Evolutionary conservation across 1,284 basidiomycete species (phyloP), one percentile per base, ranked within the genome.

Genomic region (Coniferiporia sulphurascens): DNA sequence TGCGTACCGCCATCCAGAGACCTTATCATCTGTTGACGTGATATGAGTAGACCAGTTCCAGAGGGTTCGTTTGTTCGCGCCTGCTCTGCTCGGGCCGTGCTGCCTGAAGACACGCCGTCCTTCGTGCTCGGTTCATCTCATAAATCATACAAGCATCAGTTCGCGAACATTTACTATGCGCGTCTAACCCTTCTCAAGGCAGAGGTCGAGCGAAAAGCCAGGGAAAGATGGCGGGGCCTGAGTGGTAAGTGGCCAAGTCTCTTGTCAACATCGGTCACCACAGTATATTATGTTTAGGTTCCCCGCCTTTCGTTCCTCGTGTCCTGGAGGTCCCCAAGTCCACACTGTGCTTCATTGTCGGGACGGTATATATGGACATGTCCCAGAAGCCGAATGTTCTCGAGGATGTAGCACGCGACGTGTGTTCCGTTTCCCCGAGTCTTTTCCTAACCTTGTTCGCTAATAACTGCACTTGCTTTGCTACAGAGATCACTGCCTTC

Each of bases 281-380:
- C 10, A n/a, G 9, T 45, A 22, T 45, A 41, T n/a, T 21, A 32
- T 50, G 15, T 35, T 35, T 63, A 91, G 91, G 85, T 7, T 80
- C 83, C 36, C 92, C 95, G 0, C 74, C 82, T 7, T 81, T 91
- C 43, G 83, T 97, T 21, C 84, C 88, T 15, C 82, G 95, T 38
- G 91, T 98, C 5, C 83, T 99, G 3, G 95, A 99, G 59, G 86
- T 99, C 3, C 78, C 86, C 53, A 91, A 92, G 66, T 88, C 88
- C 0, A 79, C 91, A 65, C 75, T 96, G 55, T 97, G 93, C 73
- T 98, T 90, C 72, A 84, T 99, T 62, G 79, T 97, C 60, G 96
- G 96, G 1, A 99, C 96, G 0, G 85, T 98, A 1, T 99, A 98
- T 73, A 89, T 97, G 83, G 91, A 97, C 63, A 98, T 99, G 97